Conservation (phyloP, 257 asterid genomes). For the Solanum phureja region DNA sequence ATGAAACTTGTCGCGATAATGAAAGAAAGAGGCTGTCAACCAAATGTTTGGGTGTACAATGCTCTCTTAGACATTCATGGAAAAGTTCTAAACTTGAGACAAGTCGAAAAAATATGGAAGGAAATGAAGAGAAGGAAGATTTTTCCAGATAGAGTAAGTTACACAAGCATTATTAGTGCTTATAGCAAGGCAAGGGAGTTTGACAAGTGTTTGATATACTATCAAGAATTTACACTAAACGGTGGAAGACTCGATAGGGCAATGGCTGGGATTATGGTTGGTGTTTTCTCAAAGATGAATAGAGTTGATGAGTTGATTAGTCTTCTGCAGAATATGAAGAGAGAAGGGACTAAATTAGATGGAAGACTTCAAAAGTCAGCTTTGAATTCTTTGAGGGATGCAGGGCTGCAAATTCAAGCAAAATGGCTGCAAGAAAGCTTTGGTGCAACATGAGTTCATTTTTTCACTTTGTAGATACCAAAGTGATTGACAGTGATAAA, state of each 20-base stretch:
- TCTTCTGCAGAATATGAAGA: conserved; percentile 68
- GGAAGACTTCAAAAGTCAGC: conserved; percentile 66
- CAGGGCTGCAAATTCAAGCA: conserved; percentile 51
- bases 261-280: conserved; percentile 83
- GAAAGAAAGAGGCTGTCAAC: conserved; percentile 70
- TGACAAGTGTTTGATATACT: conserved; percentile 41
- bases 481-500: not conserved
- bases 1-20: conserved; percentile 65
- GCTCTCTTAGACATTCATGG: conserved; percentile 73
- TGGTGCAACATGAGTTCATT: not conserved
- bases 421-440: conserved; percentile 55
- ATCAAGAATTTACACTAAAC: conserved; percentile 45
- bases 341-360: conserved; percentile 44
- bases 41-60: conserved; percentile 92
- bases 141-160: conserved; percentile 57
- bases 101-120: conserved; percentile 67
- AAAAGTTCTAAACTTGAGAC: conserved; percentile 34
- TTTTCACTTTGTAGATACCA: not conserved
- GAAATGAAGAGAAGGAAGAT: conserved; percentile 71
- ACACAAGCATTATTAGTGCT: conserved; percentile 62
- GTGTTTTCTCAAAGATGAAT: conserved; percentile 69
- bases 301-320: conserved; percentile 57
- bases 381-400: conserved; percentile 60
- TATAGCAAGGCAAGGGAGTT: conserved; percentile 53
- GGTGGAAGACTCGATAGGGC: conserved; percentile 65